Percentiles rank a stretch among this genome's conserved stretches.
phyloP scores from a whole-genome alignment of 1,284 basidiomycete genomes.

The Anthracocystis setariae region DNA sequence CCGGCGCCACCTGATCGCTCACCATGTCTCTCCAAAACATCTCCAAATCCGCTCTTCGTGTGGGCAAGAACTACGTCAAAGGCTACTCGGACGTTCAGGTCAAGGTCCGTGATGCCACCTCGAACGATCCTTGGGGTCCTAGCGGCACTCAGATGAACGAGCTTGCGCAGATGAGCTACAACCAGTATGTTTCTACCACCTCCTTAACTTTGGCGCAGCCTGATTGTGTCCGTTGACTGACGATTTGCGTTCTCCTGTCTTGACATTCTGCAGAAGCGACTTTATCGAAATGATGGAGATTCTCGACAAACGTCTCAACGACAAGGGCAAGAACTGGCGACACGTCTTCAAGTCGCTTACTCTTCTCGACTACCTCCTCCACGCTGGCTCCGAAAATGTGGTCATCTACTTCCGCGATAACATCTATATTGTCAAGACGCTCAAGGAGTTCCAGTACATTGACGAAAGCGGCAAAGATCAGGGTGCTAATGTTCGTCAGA shows the following conservation, averaged over 20 bases:
- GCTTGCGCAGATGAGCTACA: constrained; percentile 95
- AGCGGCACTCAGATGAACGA: constrained; percentile 97
- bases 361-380: constrained; percentile 93
- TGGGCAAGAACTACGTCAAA: constrained; percentile 67
- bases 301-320: constrained; percentile 97
- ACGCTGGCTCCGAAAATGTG: constrained; percentile 96
- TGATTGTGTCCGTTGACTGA: not conserved
- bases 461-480: constrained; percentile 97
- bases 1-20: too few relatives aligned
- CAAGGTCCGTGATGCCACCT: constrained; percentile 97
- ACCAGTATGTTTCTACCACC: constrained; percentile 77
- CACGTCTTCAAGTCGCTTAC: constrained; percentile 99
- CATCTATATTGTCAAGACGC: constrained; percentile 96
- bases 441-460: constrained; percentile 97
- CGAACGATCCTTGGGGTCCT: constrained; percentile 99
- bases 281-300: constrained; percentile 99
- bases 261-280: constrained; percentile 76
- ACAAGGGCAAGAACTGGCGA: constrained; percentile 99
- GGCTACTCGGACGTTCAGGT: constrained; percentile 75
- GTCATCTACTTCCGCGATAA: constrained; percentile 98
- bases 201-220: not conserved
- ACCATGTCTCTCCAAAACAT: constrained; percentile 65
- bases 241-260: not conserved
- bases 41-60: constrained; percentile 64
- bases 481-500: constrained; percentile 94